Conservation (phyloP, 768 basidiomycete genomes). For the Naematelia aurantialba region DNA sequence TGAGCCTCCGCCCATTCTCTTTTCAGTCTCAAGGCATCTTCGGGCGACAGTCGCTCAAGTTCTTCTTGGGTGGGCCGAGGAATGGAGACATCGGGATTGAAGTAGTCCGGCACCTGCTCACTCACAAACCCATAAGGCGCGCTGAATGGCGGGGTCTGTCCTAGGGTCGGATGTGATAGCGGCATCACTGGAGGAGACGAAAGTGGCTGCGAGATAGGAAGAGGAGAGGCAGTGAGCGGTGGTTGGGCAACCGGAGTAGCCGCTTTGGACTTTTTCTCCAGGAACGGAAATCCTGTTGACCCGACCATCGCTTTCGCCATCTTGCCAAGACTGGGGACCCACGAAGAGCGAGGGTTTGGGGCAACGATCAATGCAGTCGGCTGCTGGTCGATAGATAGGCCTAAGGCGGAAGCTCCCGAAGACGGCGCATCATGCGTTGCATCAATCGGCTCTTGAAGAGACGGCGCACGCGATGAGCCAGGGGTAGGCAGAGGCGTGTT, state of each 20-base stretch:
- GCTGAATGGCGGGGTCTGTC: background rate
- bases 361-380: background rate
- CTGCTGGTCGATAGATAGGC: background rate
- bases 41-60: constrained; percentile 13
- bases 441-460: background rate
- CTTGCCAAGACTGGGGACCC: constrained; percentile 35
- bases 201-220: background rate
- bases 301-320: constrained; percentile 39
- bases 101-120: background rate
- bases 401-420: background rate
- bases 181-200: background rate
- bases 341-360: constrained; percentile 14
- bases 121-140: background rate
- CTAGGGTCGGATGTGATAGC: background rate
- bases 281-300: background rate
- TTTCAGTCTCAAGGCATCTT: constrained; percentile 8
- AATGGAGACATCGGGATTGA: constrained; percentile 1
- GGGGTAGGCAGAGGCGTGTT: constrained; percentile 7
- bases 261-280: constrained; percentile 3
- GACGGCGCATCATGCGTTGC: background rate
- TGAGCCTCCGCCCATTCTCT: constrained; percentile 35
- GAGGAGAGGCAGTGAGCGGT: background rate
- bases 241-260: background rate
- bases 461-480: background rate
- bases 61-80: constrained; percentile 4